Base-by-base conservation (phyloP, 2,329 filamentous ascomycete species). In the Conoideocrella luteorostrata region DNA sequence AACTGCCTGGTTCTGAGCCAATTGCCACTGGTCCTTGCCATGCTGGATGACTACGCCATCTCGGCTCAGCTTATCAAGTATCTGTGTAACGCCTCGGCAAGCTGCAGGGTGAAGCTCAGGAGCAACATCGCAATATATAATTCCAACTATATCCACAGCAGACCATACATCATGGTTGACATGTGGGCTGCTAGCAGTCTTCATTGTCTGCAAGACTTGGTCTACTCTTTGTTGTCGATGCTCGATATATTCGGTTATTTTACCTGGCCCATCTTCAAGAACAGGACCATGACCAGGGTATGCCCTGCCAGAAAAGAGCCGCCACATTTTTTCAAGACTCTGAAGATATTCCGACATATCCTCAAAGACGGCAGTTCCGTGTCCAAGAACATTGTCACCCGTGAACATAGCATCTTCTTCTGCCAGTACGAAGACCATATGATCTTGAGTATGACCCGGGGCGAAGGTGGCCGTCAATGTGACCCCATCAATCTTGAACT, bases 281-380 rank as follows among this genome's bases (percentile, higher is more conserved):
- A 93, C 78, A 0, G 82, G 75, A 0, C 93, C 93, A 57, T 98
- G 93, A 4, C 87, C 91, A 0, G 93, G 91, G 60, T 95, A 97
- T 2, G 82, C 88, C 38, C 78, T 71, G 1, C 86, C 84, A 1
- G 63, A 64, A 53, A 87, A 86, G 6, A 80, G 67, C 18, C 65
- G 62, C 36, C 72, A 69, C 88, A 95, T 93, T 50, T 72, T 72
- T 30, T 79, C 71, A 11, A 95, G 69, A 47, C 80, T 88, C 17
- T 62, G 58, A 49, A 94, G 68, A 59, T 94, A 95, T 0, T 69
- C 66, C 1, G 67, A 62, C 7, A 95, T 70, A 50, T 93, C 79
- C 60, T 94, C 87, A 52, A 94, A 94, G 0, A 93, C 87, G 4
- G 86, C 82, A 2, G 87, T 94, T 11, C 88, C 88, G 47, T 95